Evolutionary conservation across 352 stramenopile species (phyloP), one percentile per base, ranked within the genome.

Genomic region (Aphanomyces stellatus): DNA sequence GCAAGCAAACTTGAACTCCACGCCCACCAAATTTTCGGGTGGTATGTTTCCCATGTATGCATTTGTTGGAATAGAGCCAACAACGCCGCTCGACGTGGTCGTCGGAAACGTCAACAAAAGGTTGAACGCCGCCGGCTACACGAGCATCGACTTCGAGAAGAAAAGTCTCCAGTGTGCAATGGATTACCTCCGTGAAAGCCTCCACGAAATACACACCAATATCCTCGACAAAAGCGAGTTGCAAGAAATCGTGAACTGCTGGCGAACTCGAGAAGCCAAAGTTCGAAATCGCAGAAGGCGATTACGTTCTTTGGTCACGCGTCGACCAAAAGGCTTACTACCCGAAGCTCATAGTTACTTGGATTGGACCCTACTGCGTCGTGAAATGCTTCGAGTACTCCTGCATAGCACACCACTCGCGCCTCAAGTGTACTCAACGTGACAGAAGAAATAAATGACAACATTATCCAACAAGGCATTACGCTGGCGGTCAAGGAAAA

Each of bases 261-360:
- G n/a, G 25, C 60, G 0, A 46, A 71, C 2, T 10, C 66, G 2
- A 15, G 6, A 57, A 53, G 4, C 41, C 37, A 3, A 34, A 53
- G 49, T 1, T 25, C 43, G 75, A 76, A 28, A 75, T 78, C 30
- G 40, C 35, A 13, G 69, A 72, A 0, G 71, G 72, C 19, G 71
- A 80, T 41, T 76, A 68, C 41, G 76, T 80, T 1, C 24, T 77
- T 8, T 33, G 71, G 19, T 79, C 74, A n/a, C 37, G 73, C 10
- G 72, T 76, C 4, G 72, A 79, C 51, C 27, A 65, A 22, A 74
- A 74, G 7, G 28, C n/a, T 35, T 62, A 75, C 43, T 31, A 66
- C 13, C 17, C 71, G 37, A 82, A 78, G 62, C 34, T 78, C 8
- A 17, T 77, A 11, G 65, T 76, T 2, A 80, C 65, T 25, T 80